These are phyloP conservation scores for Aspergillus sp. DNA, from an alignment of 2,329 filamentous ascomycete species.

Conservation along the genomic window DNA sequence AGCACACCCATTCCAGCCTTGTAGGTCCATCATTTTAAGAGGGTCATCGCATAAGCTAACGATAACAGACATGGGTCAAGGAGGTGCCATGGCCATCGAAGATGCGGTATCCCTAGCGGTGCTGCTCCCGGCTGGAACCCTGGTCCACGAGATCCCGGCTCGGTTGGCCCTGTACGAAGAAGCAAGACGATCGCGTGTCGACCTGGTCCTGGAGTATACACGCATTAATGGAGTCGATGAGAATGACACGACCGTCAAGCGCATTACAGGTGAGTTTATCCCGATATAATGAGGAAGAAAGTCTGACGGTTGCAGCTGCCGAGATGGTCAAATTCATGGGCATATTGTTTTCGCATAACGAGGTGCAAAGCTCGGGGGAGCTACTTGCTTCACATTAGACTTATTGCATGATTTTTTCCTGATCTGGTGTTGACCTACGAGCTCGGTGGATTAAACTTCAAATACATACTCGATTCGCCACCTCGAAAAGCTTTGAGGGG, in stretches of 20 bases:
- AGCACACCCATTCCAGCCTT: conserved; percentile 66
- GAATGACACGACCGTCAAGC: conserved; percentile 13
- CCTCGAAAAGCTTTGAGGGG: too few species aligned
- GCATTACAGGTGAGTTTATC: conserved; percentile 21
- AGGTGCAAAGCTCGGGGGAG: conserved; percentile 15
- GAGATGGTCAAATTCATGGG: conserved; percentile 28
- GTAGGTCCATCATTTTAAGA: conserved; percentile 8
- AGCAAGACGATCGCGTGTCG: conserved; percentile 23
- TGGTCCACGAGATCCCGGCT: conserved; percentile 15
- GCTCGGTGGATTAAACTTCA: too few species aligned
- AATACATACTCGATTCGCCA: too few species aligned
- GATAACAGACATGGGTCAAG: conserved; percentile 31
- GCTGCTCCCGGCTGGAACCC: conserved; percentile 24
- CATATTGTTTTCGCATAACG: conserved; percentile 25
- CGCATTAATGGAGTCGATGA: conserved; percentile 27
- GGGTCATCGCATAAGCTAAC: not conserved
- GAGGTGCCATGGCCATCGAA: conserved; percentile 37
- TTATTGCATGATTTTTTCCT: too few species aligned
- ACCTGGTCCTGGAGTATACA: conserved; percentile 24
- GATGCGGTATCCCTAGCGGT: conserved; percentile 32
- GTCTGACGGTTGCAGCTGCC: conserved; percentile 16
- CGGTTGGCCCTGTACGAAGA: conserved; percentile 24
- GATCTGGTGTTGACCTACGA: too few species aligned
- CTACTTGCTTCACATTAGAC: conserved; percentile 1
- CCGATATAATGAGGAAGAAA: too few species aligned